phyloP scores from a whole-genome alignment of 139 green algal genomes.

The Chlamydomonas sp. region DNA sequence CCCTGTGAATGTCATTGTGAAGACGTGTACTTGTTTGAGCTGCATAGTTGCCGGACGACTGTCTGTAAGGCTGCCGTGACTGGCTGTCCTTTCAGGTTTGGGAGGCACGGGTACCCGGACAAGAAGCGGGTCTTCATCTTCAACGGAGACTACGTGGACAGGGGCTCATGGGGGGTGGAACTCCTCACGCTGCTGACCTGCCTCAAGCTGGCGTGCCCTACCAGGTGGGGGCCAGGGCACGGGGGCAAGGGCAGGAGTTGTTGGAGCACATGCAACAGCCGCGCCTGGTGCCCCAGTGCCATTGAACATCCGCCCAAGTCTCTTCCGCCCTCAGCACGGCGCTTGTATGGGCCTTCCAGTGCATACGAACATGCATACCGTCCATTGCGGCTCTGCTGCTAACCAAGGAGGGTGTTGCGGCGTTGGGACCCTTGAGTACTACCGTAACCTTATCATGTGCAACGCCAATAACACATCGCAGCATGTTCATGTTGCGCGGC shows the following conservation, averaged over 20 bases:
- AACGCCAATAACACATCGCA: too few species aligned
- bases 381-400: too few species aligned
- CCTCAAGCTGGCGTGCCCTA: constrained; percentile 84
- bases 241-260: constrained; percentile 57
- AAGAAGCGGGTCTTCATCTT: constrained; percentile 64
- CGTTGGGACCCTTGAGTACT: too few species aligned
- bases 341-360: background rate
- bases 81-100: constrained; percentile 15
- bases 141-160: constrained; percentile 88
- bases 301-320: background rate
- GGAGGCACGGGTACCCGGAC: constrained; percentile 40
- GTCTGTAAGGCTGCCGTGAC: too few species aligned
- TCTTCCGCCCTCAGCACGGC: background rate
- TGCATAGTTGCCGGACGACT: too few species aligned
- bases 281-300: background rate
- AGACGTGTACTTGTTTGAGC: too few species aligned
- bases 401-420: too few species aligned
- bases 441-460: too few species aligned
- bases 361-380: too few species aligned
- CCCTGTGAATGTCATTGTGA: too few species aligned
- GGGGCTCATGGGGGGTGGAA: constrained; percentile 95
- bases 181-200: constrained; percentile 81
- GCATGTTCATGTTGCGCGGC: constrained; percentile 88
- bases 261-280: constrained; percentile 48
- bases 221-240: constrained; percentile 95